Evolutionary conservation across 1,284 basidiomycete species (phyloP).

Genomic region (Ganoderma boninense): DNA sequence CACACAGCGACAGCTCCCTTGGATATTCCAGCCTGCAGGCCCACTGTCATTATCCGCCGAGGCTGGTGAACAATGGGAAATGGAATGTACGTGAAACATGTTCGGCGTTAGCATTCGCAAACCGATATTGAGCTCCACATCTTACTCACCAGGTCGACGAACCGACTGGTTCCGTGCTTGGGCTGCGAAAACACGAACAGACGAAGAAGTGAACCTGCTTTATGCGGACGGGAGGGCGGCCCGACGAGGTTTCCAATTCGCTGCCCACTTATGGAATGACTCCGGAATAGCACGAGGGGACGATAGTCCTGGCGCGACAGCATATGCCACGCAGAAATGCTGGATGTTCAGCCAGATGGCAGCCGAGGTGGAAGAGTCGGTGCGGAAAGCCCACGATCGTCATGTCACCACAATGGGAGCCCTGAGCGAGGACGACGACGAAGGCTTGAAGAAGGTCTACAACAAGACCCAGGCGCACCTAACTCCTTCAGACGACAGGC

Average conservation of each 20-base stretch:
- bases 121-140: neutral
- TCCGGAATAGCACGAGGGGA: too few relatives aligned
- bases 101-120: too few relatives aligned
- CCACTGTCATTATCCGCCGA: neutral
- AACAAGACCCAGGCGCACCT: neutral
- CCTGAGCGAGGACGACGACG: neutral
- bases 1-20: neutral
- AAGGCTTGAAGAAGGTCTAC: neutral
- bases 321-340: neutral
- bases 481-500: neutral
- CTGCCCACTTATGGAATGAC: neutral
- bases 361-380: neutral
- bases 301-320: too few relatives aligned
- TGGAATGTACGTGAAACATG: neutral
- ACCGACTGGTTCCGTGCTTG: neutral
- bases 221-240: neutral
- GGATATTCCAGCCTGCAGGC: neutral
- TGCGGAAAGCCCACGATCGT: neutral
- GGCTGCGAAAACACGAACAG: neutral
- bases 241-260: neutral
- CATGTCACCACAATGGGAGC: neutral
- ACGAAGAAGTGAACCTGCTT: neutral
- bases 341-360: neutral
- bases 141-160: neutral
- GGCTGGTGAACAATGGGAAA: neutral